Base-by-base conservation (phyloP, 2,329 filamentous ascomycete genomes). In the Epichloe scottii region DNA sequence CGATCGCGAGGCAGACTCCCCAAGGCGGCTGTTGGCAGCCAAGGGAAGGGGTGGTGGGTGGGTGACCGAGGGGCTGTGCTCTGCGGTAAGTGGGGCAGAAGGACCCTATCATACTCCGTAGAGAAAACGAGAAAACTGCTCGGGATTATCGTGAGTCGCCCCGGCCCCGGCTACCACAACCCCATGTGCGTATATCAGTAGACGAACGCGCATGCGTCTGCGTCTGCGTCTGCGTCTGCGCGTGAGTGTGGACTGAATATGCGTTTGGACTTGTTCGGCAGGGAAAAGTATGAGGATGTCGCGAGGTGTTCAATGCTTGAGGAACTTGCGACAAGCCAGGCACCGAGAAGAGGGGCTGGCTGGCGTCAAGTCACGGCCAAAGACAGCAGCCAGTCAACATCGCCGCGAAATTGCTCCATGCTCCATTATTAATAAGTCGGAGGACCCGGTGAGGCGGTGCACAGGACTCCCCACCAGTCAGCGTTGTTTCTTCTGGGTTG, bases 1-100 rank as follows among this genome's bases (percentile, higher is more conserved):
- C 6, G 46, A 54, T 56, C 46, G 55, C 67, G 62, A 73, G 71
- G 72, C 71, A 73, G 69, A 70, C 63, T 68, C 54, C 55, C 58
- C 60, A 59, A 71, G 67, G 72, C 69, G 71, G 70, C 70, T 70
- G 71, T 66, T 59, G 63, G 65, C 64, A 61, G 64, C 64, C 59
- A 67, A 68, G 66, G 68, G 69, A n/a, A n/a, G n/a, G n/a, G n/a
- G n/a, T n/a, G n/a, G n/a, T n/a, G 62, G 33, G 26, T 30, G 34
- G 67, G 70, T 61, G 41, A 34, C 51, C 47, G 51, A 43, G 55
- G 54, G 58, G 59, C 57, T 59, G 58, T 61, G 59, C 56, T 58
- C 51, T 43, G 49, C 50, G 52, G 52, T 49, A 50, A 50, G 54
- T 54, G 54, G 55, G 53, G 50, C 46, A 37, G 51, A 26, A 46